Conservation (phyloP, 495 filamentous ascomycete species). For the Aspergillus conjunctus region DNA sequence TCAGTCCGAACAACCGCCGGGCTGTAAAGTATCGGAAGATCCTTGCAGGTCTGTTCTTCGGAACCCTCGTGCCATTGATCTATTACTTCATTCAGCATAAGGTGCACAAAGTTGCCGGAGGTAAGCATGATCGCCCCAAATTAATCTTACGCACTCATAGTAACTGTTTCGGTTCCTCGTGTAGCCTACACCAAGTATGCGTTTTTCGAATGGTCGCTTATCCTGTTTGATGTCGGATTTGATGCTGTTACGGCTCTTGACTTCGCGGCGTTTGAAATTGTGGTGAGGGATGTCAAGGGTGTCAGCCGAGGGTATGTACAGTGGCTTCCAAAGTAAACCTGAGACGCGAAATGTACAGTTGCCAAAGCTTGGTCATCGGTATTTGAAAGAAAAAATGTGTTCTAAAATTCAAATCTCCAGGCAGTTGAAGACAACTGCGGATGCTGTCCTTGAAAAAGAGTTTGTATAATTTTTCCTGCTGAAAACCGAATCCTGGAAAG, state of each 20-base stretch:
- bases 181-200: slow-evolving; percentile 97
- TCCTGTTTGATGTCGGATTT: slow-evolving; percentile 94
- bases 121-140: slow-evolving; percentile 53
- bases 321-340: slow-evolving; percentile 86
- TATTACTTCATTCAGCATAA: slow-evolving; percentile 99
- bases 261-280: slow-evolving; percentile 86
- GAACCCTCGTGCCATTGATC: slow-evolving; percentile 83
- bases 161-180: background rate
- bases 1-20: slow-evolving; percentile 82
- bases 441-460: slow-evolving; percentile 87
- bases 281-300: slow-evolving; percentile 86
- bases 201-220: slow-evolving; percentile 96
- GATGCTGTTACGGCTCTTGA: slow-evolving; percentile 96
- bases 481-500: slow-evolving; percentile 20
- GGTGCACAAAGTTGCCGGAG: slow-evolving; percentile 90
- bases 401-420: slow-evolving; percentile 53
- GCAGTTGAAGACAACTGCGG: slow-evolving; percentile 63
- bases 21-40: slow-evolving; percentile 90
- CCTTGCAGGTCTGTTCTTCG: slow-evolving; percentile 83
- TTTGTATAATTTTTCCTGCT: slow-evolving; percentile 50
- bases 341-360: slow-evolving; percentile 54
- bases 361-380: slow-evolving; percentile 37
- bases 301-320: slow-evolving; percentile 98
- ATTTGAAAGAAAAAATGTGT: slow-evolving; percentile 40
- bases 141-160: background rate